Evolutionary conservation across 768 basidiomycete genomes (phyloP).

Genomic region (Coprinopsis cinerea): DNA sequence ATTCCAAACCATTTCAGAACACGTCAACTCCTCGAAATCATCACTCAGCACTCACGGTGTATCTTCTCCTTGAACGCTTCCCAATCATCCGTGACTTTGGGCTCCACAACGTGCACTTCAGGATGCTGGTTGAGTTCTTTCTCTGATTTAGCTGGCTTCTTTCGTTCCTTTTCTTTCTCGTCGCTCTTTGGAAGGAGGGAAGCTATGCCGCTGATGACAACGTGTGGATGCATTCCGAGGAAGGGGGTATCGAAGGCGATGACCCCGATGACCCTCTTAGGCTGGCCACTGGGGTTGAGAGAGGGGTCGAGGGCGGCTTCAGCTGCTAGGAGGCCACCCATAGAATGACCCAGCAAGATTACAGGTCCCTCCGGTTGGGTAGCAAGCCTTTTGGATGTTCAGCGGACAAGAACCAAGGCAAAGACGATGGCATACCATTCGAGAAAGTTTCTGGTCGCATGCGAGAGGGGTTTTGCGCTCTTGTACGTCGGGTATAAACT

Average conservation of each 20-base stretch:
- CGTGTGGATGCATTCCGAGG: conserved; percentile 59
- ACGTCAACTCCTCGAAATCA: neutral
- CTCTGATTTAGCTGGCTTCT: conserved; percentile 25
- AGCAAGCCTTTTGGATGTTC: conserved; percentile 34
- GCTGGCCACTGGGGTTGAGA: conserved; percentile 26
- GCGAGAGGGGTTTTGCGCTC: conserved; percentile 45
- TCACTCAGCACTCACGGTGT: conserved; percentile 18
- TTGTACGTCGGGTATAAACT: conserved; percentile 59
- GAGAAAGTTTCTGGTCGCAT: conserved; percentile 47
- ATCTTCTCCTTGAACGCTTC: conserved; percentile 34
- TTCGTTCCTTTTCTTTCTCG: conserved; percentile 18
- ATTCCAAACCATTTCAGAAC: neutral
- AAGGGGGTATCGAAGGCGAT: conserved; percentile 57
- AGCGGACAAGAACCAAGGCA: neutral
- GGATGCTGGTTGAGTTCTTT: conserved; percentile 38
- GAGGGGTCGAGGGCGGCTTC: conserved; percentile 45
- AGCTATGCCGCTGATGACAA: conserved; percentile 50
- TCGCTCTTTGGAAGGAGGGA: conserved; percentile 40
- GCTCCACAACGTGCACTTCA: conserved; percentile 39
- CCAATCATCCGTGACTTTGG: conserved; percentile 44
- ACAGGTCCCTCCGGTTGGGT: conserved; percentile 52
- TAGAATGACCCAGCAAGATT: conserved; percentile 52
- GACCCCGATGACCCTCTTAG: conserved; percentile 43
- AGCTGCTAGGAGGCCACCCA: conserved; percentile 56
- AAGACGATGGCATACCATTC: conserved; percentile 34